A percentile compares a stretch with the other conserved stretches of the same genome.
Conservation (phyloP, 2,329 filamentous ascomycete genomes). For the Fusarium bulbicola region DNA sequence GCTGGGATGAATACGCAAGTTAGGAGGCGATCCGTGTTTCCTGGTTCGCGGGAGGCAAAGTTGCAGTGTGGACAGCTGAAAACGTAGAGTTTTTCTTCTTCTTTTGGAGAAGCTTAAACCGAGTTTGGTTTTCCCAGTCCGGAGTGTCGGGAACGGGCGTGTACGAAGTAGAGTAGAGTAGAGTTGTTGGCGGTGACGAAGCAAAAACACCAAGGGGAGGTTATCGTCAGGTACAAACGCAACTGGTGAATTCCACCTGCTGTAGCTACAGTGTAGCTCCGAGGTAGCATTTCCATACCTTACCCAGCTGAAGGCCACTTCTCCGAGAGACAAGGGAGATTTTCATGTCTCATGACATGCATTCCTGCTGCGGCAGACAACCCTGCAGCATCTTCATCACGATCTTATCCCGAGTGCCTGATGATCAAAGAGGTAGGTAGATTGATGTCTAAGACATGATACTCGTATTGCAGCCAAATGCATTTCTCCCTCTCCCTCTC, state of each 20-base stretch:
- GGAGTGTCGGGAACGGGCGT: background rate
- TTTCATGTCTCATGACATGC: background rate
- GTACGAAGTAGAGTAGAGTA: background rate
- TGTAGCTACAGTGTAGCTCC: background rate
- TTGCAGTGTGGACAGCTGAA: background rate
- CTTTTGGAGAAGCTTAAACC: background rate
- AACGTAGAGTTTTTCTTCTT: background rate
- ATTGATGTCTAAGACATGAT: constrained; percentile 15
- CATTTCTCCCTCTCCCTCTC: constrained; percentile 3
- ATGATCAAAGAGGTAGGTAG: background rate
- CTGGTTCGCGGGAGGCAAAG: background rate
- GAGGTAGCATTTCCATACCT: background rate
- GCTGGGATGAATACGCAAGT: background rate
- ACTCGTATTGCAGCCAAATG: background rate
- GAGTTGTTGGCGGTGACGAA: background rate
- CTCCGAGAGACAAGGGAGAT: background rate
- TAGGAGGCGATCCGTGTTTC: background rate
- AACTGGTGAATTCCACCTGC: background rate
- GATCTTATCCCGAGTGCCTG: background rate
- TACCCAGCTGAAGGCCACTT: background rate
- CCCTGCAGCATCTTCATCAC: background rate
- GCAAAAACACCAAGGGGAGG: constrained; percentile 15
- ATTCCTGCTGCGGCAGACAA: background rate
- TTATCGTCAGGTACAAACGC: background rate
- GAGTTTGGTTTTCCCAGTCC: background rate